A percentile compares a stretch with the other conserved stretches of the same genome.
phyloP scores from a whole-genome alignment of 2,329 filamentous ascomycete genomes.

The Phaeosphaeria sp. region DNA sequence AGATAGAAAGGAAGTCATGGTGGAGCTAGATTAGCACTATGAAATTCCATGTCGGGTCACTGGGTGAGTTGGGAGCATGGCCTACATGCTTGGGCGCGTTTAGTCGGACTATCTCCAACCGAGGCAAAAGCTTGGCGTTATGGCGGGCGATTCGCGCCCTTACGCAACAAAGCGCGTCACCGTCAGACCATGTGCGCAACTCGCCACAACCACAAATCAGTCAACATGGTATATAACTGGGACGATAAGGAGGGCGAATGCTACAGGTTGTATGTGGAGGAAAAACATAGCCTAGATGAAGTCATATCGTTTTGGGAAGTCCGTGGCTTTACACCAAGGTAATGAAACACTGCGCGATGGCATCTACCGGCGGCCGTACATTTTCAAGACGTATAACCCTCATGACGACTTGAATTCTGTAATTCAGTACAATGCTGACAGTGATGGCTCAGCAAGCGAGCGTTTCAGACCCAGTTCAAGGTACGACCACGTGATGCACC shows the following conservation, averaged over 20 bases:
- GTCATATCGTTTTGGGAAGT: slow-evolving; percentile 73
- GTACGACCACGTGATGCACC: slow-evolving; percentile 13
- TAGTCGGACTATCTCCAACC: slow-evolving; percentile 24
- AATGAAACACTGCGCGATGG: slow-evolving; percentile 32
- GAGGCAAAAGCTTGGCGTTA: slow-evolving; percentile 26
- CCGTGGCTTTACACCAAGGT: slow-evolving; percentile 73
- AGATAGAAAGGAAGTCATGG: neutral
- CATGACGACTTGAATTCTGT: neutral
- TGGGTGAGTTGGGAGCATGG: slow-evolving; percentile 11
- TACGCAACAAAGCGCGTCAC: slow-evolving; percentile 12
- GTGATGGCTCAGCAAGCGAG: slow-evolving; percentile 67
- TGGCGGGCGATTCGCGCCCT: slow-evolving; percentile 24
- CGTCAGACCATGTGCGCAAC: slow-evolving; percentile 25
- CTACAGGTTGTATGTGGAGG: slow-evolving; percentile 76
- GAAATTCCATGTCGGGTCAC: neutral
- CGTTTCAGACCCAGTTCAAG: slow-evolving; percentile 77
- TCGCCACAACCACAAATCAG: slow-evolving; percentile 1
- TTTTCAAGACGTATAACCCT: slow-evolving; percentile 1
- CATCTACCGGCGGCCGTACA: slow-evolving; percentile 31
- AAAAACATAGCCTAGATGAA: slow-evolving; percentile 74
- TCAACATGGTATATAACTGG: slow-evolving; percentile 63
- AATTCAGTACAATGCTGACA: slow-evolving; percentile 13
- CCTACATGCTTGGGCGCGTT: too few relatives aligned
- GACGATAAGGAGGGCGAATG: slow-evolving; percentile 70
- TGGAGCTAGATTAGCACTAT: too few relatives aligned